A percentile compares a stretch with the other conserved stretches of the same genome.
Evolutionary conservation across 2,329 filamentous ascomycete genomes (phyloP).

Genomic region (Verticillium isaacii): DNA sequence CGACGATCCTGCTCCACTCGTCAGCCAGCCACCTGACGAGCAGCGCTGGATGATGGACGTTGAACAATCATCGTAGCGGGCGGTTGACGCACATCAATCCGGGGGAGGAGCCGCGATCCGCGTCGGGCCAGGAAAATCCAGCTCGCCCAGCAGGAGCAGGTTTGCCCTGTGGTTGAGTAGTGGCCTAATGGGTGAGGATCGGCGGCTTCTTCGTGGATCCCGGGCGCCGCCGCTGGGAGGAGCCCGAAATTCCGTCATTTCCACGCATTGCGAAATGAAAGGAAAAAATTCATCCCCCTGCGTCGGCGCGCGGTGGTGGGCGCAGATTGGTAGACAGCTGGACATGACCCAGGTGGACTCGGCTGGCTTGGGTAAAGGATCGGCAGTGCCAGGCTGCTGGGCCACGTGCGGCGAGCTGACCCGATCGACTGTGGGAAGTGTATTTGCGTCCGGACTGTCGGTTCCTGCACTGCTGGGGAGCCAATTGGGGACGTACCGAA

Average conservation of each 20-base stretch:
- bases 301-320: neutral
- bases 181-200: neutral
- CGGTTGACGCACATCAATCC: neutral
- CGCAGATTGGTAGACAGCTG: neutral
- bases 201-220: neutral
- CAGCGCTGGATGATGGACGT: neutral
- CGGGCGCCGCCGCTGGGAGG: neutral
- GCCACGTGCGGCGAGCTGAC: neutral
- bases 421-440: neutral
- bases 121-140: neutral
- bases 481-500: neutral
- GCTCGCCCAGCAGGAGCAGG: neutral
- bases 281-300: neutral
- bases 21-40: neutral
- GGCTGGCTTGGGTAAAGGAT: neutral
- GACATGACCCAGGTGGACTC: neutral
- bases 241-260: neutral
- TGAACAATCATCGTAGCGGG: neutral
- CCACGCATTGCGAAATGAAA: neutral
- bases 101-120: neutral
- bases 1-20: neutral
- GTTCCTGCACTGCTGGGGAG: neutral
- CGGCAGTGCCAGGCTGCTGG: neutral
- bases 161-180: neutral
- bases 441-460: neutral